phyloP scores from a whole-genome alignment of 768 basidiomycete species.

The Chalciporus chontae region DNA sequence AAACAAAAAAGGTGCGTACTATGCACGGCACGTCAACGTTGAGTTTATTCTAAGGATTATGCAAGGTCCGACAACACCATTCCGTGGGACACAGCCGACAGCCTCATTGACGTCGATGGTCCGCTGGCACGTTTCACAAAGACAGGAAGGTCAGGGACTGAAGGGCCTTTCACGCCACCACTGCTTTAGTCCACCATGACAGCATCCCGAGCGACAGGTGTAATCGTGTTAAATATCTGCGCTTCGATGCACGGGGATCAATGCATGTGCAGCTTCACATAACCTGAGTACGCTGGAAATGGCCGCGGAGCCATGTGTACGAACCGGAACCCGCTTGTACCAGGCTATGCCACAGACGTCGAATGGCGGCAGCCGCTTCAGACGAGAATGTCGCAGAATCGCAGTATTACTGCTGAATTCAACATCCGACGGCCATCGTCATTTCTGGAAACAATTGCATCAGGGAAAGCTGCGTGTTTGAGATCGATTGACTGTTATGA shows the following conservation, averaged over 20 bases:
- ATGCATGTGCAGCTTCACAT: constrained; percentile 14
- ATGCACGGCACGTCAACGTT: constrained; percentile 20
- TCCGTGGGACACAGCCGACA: constrained; percentile 23
- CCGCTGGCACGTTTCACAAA: constrained; percentile 13
- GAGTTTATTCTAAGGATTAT: constrained; percentile 13
- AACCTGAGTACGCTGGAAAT: constrained; percentile 18
- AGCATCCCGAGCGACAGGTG: constrained; percentile 26
- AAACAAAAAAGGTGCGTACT: constrained; percentile 7
- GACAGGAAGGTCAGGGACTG: constrained; percentile 23
- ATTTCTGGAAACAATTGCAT: constrained; percentile 4
- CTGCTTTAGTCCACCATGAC: too few species aligned
- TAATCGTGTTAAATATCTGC: constrained; percentile 11
- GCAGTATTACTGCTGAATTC: constrained; percentile 4
- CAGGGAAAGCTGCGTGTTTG: constrained; percentile 13
- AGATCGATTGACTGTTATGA: constrained; percentile 7
- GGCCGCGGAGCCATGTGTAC: constrained; percentile 5
- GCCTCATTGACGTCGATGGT: constrained; percentile 17
- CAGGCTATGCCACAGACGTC: constrained; percentile 2
- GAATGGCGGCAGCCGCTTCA: constrained; percentile 12
- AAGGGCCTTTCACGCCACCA: constrained; percentile 11
- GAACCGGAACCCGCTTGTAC: constrained; percentile 6
- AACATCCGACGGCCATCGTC: constrained; percentile 3
- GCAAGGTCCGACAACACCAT: neutral
- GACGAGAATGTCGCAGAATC: constrained; percentile 1
- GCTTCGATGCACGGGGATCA: constrained; percentile 27